Evolutionary conservation across 441 rosid genomes (phyloP).

Genomic region (Populus hybrid): DNA sequence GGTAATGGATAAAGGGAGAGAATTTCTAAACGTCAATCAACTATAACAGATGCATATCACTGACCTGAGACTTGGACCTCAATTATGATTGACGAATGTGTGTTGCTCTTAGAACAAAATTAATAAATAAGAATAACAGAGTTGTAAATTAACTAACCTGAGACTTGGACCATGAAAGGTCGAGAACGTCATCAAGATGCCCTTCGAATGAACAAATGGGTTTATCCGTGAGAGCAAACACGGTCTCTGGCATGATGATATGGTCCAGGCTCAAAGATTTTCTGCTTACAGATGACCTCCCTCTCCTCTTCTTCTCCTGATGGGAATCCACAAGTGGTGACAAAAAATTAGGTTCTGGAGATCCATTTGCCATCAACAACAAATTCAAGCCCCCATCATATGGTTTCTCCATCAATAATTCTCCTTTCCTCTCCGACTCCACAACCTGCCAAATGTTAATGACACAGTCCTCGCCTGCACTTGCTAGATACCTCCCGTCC

Average conservation of each 20-base stretch:
- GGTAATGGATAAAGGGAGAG: not conserved
- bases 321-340: slow-evolving; percentile 45
- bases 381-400: slow-evolving; percentile 57
- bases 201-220: slow-evolving; percentile 80
- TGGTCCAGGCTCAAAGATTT: slow-evolving; percentile 71
- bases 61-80: not conserved
- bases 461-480: slow-evolving; percentile 84
- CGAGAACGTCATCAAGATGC: slow-evolving; percentile 69
- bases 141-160: slow-evolving; percentile 48
- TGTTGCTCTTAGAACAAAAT: not conserved
- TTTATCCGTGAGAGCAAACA: slow-evolving; percentile 68
- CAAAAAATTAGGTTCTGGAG: slow-evolving; percentile 53
- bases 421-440: slow-evolving; percentile 66
- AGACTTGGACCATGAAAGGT: slow-evolving; percentile 89
- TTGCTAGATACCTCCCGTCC: slow-evolving; percentile 78
- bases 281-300: slow-evolving; percentile 56
- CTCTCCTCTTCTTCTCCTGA: slow-evolving; percentile 56
- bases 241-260: slow-evolving; percentile 71
- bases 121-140: not conserved
- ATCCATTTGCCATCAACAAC: slow-evolving; percentile 53
- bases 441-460: slow-evolving; percentile 77
- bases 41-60: not conserved
- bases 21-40: not conserved
- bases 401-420: slow-evolving; percentile 62
- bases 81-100: not conserved